These are phyloP conservation scores for Trypethelium eluteriae DNA, from an alignment of 495 filamentous ascomycete genomes.

Conservation along the genomic window DNA sequence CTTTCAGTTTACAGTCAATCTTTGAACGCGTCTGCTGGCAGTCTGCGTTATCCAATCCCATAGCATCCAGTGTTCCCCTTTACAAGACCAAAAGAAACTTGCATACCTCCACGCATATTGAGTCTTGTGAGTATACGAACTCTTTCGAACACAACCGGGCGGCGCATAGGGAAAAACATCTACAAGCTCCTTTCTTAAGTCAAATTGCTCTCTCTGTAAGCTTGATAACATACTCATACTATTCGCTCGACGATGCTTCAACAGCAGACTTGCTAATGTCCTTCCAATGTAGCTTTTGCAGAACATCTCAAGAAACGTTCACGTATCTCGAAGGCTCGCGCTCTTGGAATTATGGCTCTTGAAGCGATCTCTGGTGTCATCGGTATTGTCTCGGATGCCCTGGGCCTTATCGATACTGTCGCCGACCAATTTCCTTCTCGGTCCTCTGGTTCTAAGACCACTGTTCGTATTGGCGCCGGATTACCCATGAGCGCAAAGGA, in stretches of 20 bases:
- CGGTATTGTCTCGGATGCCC: not conserved
- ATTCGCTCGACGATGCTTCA: too few relatives aligned
- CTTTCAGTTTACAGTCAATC: not conserved
- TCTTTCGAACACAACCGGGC: not conserved
- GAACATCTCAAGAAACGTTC: too few relatives aligned
- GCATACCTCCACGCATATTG: not conserved
- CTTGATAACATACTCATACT: too few relatives aligned
- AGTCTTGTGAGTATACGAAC: not conserved
- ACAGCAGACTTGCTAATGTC: too few relatives aligned
- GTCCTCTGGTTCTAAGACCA: not conserved
- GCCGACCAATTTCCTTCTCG: not conserved
- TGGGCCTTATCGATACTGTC: not conserved
- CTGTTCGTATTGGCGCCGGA: not conserved
- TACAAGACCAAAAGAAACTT: too few relatives aligned
- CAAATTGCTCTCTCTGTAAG: too few relatives aligned
- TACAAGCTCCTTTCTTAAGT: too few relatives aligned
- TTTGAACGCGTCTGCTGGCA: not conserved
- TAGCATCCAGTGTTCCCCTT: not conserved
- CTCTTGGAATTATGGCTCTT: not conserved
- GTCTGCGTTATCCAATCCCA: not conserved
- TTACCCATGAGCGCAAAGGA: not conserved
- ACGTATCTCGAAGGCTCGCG: too few relatives aligned
- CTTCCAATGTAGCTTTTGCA: too few relatives aligned
- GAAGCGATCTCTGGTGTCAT: not conserved
- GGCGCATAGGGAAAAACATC: not conserved